phyloP scores from a whole-genome alignment of 306 rosid genomes.

The Vachellia pachyceras region DNA sequence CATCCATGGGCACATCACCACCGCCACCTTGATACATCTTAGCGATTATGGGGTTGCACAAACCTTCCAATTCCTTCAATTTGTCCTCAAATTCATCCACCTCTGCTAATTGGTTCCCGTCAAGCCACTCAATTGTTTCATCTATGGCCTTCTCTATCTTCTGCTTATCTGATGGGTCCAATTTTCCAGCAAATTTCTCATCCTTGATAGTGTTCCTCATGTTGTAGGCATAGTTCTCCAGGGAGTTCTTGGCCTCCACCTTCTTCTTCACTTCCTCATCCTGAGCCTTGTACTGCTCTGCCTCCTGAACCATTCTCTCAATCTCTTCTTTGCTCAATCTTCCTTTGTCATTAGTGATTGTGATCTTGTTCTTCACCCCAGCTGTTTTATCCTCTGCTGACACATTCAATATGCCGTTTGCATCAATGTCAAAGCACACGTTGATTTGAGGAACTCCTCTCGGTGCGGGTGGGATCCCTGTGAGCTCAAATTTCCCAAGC shows the following conservation, averaged over 20 bases:
- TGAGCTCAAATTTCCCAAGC: conserved; percentile 4
- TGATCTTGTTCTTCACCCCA: neutral
- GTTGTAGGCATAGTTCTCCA: neutral
- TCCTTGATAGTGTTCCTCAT: neutral
- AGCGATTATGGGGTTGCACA: neutral
- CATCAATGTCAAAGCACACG: conserved; percentile 2
- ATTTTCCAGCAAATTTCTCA: neutral
- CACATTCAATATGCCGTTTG: conserved; percentile 1
- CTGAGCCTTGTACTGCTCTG: neutral
- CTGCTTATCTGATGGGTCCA: neutral
- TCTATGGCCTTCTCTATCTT: neutral
- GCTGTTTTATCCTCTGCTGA: conserved; percentile 1
- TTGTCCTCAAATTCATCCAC: conserved; percentile 2
- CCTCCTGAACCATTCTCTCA: conserved; percentile 1
- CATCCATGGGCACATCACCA: neutral
- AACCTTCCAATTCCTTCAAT: neutral
- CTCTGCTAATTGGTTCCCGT: neutral
- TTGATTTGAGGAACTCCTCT: conserved; percentile 1
- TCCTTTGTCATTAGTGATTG: neutral
- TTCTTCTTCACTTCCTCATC: conserved; percentile 6
- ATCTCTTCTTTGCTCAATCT: neutral
- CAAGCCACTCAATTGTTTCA: neutral
- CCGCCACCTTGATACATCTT: neutral
- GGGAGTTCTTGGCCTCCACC: neutral
- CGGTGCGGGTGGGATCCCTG: neutral